phyloP scores from a whole-genome alignment of 2,329 filamentous ascomycete species.

The Pseudocercospora fuligena region DNA sequence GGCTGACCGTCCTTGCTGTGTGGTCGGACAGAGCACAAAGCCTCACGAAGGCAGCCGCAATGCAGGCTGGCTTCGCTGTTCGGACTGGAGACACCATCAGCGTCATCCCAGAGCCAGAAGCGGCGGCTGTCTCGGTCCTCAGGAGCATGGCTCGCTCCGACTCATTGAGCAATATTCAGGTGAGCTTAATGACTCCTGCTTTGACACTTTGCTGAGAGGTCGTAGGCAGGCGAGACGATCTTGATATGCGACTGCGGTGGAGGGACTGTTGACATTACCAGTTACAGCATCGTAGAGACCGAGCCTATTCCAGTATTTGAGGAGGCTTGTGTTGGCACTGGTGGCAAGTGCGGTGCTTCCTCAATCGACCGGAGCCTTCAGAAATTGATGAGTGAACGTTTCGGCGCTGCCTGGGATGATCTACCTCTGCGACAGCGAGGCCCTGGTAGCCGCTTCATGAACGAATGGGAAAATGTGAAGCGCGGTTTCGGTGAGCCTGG shows the following conservation, averaged over 20 bases:
- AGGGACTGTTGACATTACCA: slow-evolving; percentile 27
- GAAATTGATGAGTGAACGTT: slow-evolving; percentile 22
- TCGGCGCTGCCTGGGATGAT: slow-evolving; percentile 19
- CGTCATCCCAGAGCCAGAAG: slow-evolving; percentile 37
- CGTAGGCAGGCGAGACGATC: slow-evolving; percentile 20
- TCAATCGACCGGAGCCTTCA: slow-evolving; percentile 27
- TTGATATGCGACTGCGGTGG: slow-evolving; percentile 27
- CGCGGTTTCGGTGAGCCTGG: slow-evolving; percentile 11
- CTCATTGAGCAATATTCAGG: slow-evolving; percentile 10
- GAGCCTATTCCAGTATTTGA: slow-evolving; percentile 21
- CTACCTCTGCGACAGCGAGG: slow-evolving; percentile 19
- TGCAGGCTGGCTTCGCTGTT: slow-evolving; percentile 29
- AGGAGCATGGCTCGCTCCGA: slow-evolving; percentile 19
- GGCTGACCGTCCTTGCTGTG: slow-evolving; percentile 37
- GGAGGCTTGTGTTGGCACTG: slow-evolving; percentile 21
- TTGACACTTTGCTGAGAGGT: background rate
- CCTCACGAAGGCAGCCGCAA: slow-evolving; percentile 29
- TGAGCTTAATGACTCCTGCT: no score
- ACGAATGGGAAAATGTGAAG: slow-evolving; percentile 24
- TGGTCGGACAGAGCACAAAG: slow-evolving; percentile 35
- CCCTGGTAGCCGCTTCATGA: slow-evolving; percentile 22
- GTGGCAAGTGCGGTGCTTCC: slow-evolving; percentile 26
- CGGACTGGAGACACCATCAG: slow-evolving; percentile 30
- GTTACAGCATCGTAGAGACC: slow-evolving; percentile 19
- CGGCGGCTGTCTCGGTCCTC: slow-evolving; percentile 24